These are phyloP conservation scores for Lactarius tabidus DNA, from an alignment of 768 basidiomycete genomes.

Conservation along the genomic window DNA sequence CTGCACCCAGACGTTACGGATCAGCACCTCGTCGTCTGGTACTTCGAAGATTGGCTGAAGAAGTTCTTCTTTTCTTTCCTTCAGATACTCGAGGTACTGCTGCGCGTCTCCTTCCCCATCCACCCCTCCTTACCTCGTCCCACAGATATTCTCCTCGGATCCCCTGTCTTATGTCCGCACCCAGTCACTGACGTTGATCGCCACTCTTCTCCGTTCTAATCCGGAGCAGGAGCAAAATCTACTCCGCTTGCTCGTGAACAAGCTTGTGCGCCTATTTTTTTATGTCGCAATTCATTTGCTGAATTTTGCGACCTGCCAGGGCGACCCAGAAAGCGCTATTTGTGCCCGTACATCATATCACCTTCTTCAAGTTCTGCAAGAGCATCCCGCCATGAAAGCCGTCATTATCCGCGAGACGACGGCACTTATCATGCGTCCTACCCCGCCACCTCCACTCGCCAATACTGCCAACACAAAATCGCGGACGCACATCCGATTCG, in stretches of 20 bases:
- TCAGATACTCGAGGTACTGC: conserved; percentile 78
- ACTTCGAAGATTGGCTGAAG: conserved; percentile 97
- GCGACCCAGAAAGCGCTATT: conserved; percentile 83
- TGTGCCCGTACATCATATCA: conserved; percentile 90
- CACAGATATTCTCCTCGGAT: conserved; percentile 74
- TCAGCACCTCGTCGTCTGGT: conserved; percentile 72
- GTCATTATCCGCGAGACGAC: conserved; percentile 86
- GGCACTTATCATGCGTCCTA: conserved; percentile 66
- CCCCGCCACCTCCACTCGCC: conserved; percentile 35
- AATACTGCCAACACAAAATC: conserved; percentile 18
- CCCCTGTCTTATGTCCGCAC: conserved; percentile 84
- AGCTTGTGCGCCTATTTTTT: conserved; percentile 55
- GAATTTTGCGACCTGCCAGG: conserved; percentile 42
- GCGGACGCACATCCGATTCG: conserved; percentile 52
- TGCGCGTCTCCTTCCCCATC: background rate
- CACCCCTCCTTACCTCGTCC: background rate
- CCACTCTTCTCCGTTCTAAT: conserved; percentile 77
- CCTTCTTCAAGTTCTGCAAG: conserved; percentile 82
- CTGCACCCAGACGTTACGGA: conserved; percentile 61
- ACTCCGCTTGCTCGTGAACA: conserved; percentile 87
- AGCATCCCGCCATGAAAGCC: conserved; percentile 89
- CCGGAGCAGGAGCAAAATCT: conserved; percentile 98
- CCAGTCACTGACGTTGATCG: conserved; percentile 74
- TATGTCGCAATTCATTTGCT: background rate
- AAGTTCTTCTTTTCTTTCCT: conserved; percentile 93